phyloP scores from a whole-genome alignment of 352 stramenopile genomes.

The Globisporangium heterothallicum region DNA sequence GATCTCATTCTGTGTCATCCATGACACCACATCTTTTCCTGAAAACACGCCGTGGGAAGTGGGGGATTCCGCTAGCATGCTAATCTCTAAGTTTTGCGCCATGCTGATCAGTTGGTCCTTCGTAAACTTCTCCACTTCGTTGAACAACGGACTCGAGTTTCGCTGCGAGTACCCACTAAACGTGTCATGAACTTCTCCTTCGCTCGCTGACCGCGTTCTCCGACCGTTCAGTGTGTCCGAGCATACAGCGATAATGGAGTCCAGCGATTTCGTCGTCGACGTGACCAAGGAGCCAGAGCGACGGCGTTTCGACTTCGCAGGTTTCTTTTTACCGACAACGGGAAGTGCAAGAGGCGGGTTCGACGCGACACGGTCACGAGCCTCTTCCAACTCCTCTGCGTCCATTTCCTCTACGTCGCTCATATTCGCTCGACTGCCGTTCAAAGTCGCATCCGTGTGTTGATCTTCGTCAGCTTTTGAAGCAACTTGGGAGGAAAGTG shows the following conservation, averaged over 20 bases:
- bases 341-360: slow-evolving; percentile 35
- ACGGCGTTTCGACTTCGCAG: slow-evolving; percentile 25
- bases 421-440: slow-evolving; percentile 18
- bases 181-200: slow-evolving; percentile 34
- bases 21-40: slow-evolving; percentile 53
- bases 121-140: slow-evolving; percentile 73
- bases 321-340: slow-evolving; percentile 25
- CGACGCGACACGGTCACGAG: slow-evolving; percentile 50
- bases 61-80: slow-evolving; percentile 36
- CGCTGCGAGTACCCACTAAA: slow-evolving; percentile 11
- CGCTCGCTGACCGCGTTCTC: slow-evolving; percentile 51
- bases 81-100: slow-evolving; percentile 67
- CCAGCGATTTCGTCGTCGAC: slow-evolving; percentile 59
- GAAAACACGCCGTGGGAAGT: slow-evolving; percentile 46
- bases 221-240: slow-evolving; percentile 41
- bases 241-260: slow-evolving; percentile 59
- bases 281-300: slow-evolving; percentile 61
- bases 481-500: slow-evolving; percentile 10
- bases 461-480: slow-evolving; percentile 21
- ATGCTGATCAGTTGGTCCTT: slow-evolving; percentile 72
- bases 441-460: slow-evolving; percentile 14
- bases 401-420: slow-evolving; percentile 24
- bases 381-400: slow-evolving; percentile 32
- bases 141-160: slow-evolving; percentile 27
- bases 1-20: slow-evolving; percentile 79